Conservation (phyloP, 805 yeast species). For the Candida yuanshanica region DNA sequence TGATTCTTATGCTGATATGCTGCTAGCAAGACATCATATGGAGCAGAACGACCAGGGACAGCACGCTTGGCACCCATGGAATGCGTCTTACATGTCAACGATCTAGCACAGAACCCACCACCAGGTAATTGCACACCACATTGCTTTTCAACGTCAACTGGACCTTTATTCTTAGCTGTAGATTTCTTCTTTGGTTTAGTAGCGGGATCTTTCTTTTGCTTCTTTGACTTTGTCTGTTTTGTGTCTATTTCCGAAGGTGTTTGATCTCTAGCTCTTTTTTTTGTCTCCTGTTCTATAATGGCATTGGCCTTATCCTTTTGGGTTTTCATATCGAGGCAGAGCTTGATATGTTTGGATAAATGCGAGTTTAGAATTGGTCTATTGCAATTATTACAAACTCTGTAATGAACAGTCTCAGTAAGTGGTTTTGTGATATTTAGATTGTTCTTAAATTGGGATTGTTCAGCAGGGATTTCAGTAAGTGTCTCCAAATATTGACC, state of each 20-base stretch:
- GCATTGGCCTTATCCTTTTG: slow-evolving; percentile 12
- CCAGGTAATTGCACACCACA: slow-evolving; percentile 93
- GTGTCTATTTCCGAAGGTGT: slow-evolving; percentile 10
- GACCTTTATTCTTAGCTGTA: slow-evolving; percentile 61
- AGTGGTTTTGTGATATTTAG: slow-evolving; percentile 29
- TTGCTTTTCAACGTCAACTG: slow-evolving; percentile 88
- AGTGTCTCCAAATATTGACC: slow-evolving; percentile 26
- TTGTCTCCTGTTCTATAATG: neutral
- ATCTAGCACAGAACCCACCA: slow-evolving; percentile 95
- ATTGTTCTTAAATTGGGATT: slow-evolving; percentile 18
- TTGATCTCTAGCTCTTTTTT: slow-evolving; percentile 18
- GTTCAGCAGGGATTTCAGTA: slow-evolving; percentile 8
- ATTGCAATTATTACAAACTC: slow-evolving; percentile 43
- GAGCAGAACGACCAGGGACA: slow-evolving; percentile 87
- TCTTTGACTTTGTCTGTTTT: slow-evolving; percentile 13
- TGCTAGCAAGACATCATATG: slow-evolving; percentile 81
- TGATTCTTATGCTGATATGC: slow-evolving; percentile 92
- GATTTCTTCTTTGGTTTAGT: slow-evolving; percentile 35
- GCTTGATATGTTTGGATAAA: slow-evolving; percentile 33
- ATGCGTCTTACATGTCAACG: slow-evolving; percentile 94
- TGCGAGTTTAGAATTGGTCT: slow-evolving; percentile 37
- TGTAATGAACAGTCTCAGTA: slow-evolving; percentile 33
- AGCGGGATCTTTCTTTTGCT: slow-evolving; percentile 21
- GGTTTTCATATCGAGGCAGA: slow-evolving; percentile 32
- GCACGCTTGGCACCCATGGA: slow-evolving; percentile 98